A percentile compares a stretch with the other conserved stretches of the same genome.
Evolutionary conservation across 495 filamentous ascomycete species (phyloP).

Genomic region (Chaetomidium leptoderma): DNA sequence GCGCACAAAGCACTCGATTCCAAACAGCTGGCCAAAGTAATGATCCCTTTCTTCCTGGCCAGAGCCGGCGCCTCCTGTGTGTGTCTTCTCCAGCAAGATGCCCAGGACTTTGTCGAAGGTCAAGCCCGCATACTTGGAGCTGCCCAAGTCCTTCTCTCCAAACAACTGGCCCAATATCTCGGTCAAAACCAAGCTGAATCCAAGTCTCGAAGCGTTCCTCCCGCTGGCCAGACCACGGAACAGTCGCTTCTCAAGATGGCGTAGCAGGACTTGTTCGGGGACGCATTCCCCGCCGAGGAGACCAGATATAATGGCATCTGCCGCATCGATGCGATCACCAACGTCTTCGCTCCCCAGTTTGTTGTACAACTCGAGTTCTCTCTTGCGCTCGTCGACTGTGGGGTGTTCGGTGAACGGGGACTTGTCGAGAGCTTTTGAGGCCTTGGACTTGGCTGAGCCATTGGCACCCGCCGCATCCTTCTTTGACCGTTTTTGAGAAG

Average conservation of each 20-base stretch:
- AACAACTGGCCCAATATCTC: slow-evolving; percentile 69
- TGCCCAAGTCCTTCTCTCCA: slow-evolving; percentile 39
- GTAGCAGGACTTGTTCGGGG: slow-evolving; percentile 43
- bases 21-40: slow-evolving; percentile 80
- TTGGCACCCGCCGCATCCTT: slow-evolving; percentile 27
- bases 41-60: slow-evolving; percentile 84
- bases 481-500: slow-evolving; percentile 43
- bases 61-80: slow-evolving; percentile 56
- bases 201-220: slow-evolving; percentile 79
- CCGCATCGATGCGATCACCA: slow-evolving; percentile 48
- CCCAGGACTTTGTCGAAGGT: slow-evolving; percentile 55
- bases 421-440: slow-evolving; percentile 34
- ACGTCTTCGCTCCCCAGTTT: slow-evolving; percentile 48
- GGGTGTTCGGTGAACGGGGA: slow-evolving; percentile 43
- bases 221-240: slow-evolving; percentile 87
- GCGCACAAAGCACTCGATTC: slow-evolving; percentile 76
- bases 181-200: slow-evolving; percentile 86
- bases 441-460: slow-evolving; percentile 27
- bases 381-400: slow-evolving; percentile 39
- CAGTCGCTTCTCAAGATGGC: slow-evolving; percentile 59
- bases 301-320: slow-evolving; percentile 45
- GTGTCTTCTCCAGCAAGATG: slow-evolving; percentile 65
- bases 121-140: slow-evolving; percentile 45
- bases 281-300: slow-evolving; percentile 40
- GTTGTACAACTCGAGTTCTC: slow-evolving; percentile 51